Evolutionary conservation across 2,329 filamentous ascomycete genomes (phyloP), one percentile per base, ranked within the genome.

Genomic region (Coleophoma crateriformis): DNA sequence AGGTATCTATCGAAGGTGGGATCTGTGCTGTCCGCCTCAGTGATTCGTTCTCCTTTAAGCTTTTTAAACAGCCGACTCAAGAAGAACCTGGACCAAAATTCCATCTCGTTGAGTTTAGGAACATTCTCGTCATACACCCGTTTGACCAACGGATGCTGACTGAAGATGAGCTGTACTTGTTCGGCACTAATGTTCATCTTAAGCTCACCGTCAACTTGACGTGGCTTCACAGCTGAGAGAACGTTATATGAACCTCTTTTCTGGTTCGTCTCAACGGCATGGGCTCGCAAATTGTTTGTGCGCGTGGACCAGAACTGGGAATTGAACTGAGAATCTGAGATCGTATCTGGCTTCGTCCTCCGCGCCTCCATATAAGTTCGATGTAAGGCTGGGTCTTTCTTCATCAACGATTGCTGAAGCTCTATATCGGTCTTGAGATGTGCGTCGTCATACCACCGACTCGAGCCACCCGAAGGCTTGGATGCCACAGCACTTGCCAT

Each of bases 41-140:
- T 82, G 41, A 95, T 82, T 47, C 89, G 87, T 68, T 97, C 90
- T 35, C 95, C 94, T 50, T 91, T 88, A 49, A 99, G 73, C 64
- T 90, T 92, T 70, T 96, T 96, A 57, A 90, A 90, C 8, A 99
- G 73, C 50, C 88, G 82, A 67, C 90, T 96, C 53, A 91, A 82
- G 66, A 99, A 97, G 70, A 99, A 99, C 13, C 89, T 81, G 6
- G 87, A 87, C 91, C 92, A 99, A 65, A 99, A 99, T 45, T 89
- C 83, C 49, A 77, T 76, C 61, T 95, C 88, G 22, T 78, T 82
- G 37, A 95, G 69, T 52, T 87, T 88, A 5, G 89, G 90, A 0
- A 96, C 90, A 57, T 91, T 90, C 64, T 96, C 91, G 63, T 97
- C 90, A 68, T 96, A 97, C 7, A 95, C 88, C 17, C 84, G 82